A percentile compares a stretch with the other conserved stretches of the same genome.
phyloP scores from a whole-genome alignment of 768 basidiomycete species.

The Phylloporus sp. region DNA sequence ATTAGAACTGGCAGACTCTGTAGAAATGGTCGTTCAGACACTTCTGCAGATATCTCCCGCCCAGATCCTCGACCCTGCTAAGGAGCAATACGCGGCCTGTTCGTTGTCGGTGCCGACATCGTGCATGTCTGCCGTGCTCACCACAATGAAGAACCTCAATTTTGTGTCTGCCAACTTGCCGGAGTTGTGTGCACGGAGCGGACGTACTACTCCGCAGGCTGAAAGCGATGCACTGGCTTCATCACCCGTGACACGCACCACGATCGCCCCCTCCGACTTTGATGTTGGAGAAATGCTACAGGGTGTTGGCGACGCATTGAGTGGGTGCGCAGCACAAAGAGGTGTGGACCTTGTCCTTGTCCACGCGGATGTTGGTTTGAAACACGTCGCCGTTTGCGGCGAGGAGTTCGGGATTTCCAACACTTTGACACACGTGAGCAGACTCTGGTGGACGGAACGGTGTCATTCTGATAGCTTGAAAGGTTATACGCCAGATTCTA shows the following conservation, averaged over 20 bases:
- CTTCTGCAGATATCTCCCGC: constrained; percentile 87
- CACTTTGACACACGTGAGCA: constrained; percentile 78
- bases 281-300: constrained; percentile 91
- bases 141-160: constrained; percentile 90
- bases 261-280: constrained; percentile 54
- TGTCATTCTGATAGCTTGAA: constrained; percentile 17
- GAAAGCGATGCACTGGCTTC: constrained; percentile 17
- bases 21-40: constrained; percentile 88
- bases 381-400: constrained; percentile 80
- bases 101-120: constrained; percentile 83
- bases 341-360: constrained; percentile 91
- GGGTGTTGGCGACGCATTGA: constrained; percentile 81
- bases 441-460: background rate
- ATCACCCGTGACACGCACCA: constrained; percentile 15
- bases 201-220: constrained; percentile 12
- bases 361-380: constrained; percentile 85
- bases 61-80: constrained; percentile 87
- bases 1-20: constrained; percentile 83
- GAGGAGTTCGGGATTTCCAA: constrained; percentile 83
- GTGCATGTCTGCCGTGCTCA: constrained; percentile 84
- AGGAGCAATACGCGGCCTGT: constrained; percentile 90
- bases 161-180: constrained; percentile 87
- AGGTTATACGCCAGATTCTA: constrained; percentile 86
- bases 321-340: constrained; percentile 75
- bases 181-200: constrained; percentile 27